Evolutionary conservation across 1,284 basidiomycete genomes (phyloP), one percentile per base, ranked within the genome.

Genomic region (Trametes hirsuta): DNA sequence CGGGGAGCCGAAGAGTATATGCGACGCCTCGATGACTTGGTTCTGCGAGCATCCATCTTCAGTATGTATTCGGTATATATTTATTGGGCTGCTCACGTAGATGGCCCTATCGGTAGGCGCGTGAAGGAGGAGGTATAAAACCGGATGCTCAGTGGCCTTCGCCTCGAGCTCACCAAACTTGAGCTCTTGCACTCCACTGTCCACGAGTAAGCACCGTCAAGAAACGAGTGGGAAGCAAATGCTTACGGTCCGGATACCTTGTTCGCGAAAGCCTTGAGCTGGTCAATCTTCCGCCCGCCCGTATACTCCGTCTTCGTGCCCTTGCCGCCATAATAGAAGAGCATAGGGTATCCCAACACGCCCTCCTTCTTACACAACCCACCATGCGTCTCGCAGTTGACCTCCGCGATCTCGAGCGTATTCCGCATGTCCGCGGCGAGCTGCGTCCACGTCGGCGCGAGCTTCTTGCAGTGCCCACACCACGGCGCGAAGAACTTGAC

Each of bases 401-500:
- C 88, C 60, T 95, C 88, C 1, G 87, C 93, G 10, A 98, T 77
- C 49, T 84, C 90, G 39, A 95, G 76, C 57, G 85, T 86, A 63
- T 82, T 79, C 66, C 88, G 81, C 80, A 94, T 85, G 37, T 78
- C 76, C 41, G 76, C 74, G 0, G 91, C 94, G 6, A 98, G 82
- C 54, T 90, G 79, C 1, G 78, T 78, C 89, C 94, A 97, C 0
- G 78, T 79, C 0, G 94, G 94, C 0, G 91, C 90, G 2, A 96
- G 82, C 69, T 92, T 91, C 77, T 95, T 95, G 82, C 94, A 96
- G 77, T 97, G 95, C 1, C 91, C 89, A 72, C 94, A 96, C 95
- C 94, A 96, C 0, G 95, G 95, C 0, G 94, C 94, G 71, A 84
- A 97, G 78, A 92, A 97, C 72, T 97, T 96, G 76, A 96, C 81